Base-by-base conservation (phyloP, 371 early-diverging fungal genomes). In the Smittium mucronatum region DNA sequence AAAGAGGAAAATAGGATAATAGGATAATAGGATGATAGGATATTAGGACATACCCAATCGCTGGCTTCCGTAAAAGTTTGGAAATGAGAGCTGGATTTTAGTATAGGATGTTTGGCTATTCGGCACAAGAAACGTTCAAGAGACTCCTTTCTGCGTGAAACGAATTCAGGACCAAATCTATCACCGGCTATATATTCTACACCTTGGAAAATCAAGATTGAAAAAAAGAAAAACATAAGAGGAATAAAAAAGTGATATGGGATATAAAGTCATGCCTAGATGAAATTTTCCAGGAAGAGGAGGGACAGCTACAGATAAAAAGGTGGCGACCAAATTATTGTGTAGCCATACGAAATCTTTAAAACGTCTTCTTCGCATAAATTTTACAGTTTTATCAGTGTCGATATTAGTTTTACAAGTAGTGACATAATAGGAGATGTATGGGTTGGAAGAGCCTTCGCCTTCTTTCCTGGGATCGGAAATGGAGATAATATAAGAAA, bases 181-280 rank as follows among this genome's bases (percentile, higher is more conserved):
- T 94, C 92, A 28, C 97, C 95, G 57, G 93, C 93, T n/a, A 97
- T 72, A 73, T 93, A 97, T 75, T 92, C 93, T 89, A 84, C 36
- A 33, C 65, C 65, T 33, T n/a, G 29, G 47, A 47, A 47, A 47
- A 47, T 11, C 47, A 47, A 21, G 58, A 26, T 21, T n/a, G 59
- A 64, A 35, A 64, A 32, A 34, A 47, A 36, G 36, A 21, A 65
- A 31, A 58, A 34, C 8, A 17, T 34, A n/a, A 5, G 32, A 59
- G 33, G 17, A 34, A 47, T 11, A 11, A 47, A 47, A 11, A 47
- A 21, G 47, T 47, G 47, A 47, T n/a, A n/a, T n/a, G n/a, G 47
- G 47, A 21, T 5, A 59, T n/a, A 59, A 11, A 26, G 58, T 64
- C 68, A n/a, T 60, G 34, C 68, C 60, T 57, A 63, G 32, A 67